These are phyloP conservation scores for Solanum rostratum DNA, from an alignment of 257 asterid genomes.

Conservation along the genomic window DNA sequence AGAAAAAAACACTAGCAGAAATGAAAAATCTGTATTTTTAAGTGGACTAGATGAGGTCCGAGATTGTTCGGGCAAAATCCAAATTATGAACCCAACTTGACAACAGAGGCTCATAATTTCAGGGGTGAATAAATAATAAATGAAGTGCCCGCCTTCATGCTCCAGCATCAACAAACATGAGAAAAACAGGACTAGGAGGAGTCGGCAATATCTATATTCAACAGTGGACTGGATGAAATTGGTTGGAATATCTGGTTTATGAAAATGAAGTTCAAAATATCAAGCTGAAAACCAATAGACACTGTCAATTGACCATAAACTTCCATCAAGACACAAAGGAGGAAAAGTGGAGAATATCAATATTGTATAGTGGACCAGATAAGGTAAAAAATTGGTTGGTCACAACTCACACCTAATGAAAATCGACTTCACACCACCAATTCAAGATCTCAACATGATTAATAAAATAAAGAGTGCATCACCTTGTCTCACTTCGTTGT, in stretches of 20 bases:
- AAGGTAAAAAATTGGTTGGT: background rate
- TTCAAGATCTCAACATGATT: background rate
- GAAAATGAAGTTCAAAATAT: conserved; percentile 15
- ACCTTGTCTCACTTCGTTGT: conserved; percentile 25
- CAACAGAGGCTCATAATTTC: background rate
- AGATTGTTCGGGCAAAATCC: background rate
- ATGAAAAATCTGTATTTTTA: background rate
- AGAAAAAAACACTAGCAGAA: background rate
- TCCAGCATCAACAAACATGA: conserved; percentile 8
- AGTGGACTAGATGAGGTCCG: background rate
- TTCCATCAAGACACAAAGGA: background rate
- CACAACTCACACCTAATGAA: background rate
- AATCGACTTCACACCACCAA: background rate
- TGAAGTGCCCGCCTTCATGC: background rate
- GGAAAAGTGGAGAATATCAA: background rate
- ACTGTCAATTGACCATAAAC: background rate
- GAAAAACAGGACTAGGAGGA: background rate
- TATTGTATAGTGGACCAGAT: background rate
- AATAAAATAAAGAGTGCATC: background rate
- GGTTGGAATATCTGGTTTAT: background rate
- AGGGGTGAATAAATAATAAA: background rate
- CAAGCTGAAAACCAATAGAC: conserved; percentile 6
- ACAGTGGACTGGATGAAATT: background rate
- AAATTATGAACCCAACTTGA: background rate
- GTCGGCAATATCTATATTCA: background rate